Evolutionary conservation across 768 basidiomycete genomes (phyloP).

Genomic region (Amanita fuliginea): DNA sequence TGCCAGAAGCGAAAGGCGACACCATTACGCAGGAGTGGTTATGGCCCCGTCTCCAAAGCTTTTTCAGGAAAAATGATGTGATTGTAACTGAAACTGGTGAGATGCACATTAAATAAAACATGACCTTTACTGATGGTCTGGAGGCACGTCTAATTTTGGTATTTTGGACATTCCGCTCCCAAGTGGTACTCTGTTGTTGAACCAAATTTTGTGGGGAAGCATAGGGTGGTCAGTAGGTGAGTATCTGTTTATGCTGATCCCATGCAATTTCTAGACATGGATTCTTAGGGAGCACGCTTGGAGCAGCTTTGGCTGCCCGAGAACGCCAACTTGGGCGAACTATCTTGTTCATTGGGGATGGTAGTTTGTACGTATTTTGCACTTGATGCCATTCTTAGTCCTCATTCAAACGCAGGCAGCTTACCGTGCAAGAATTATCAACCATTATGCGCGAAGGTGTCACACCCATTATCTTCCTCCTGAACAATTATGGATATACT

Average conservation of each 20-base stretch:
- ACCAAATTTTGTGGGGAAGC: constrained; percentile 83
- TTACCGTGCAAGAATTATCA: constrained; percentile 75
- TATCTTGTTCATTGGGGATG: constrained; percentile 81
- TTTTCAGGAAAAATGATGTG: constrained; percentile 65
- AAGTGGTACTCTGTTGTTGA: constrained; percentile 48
- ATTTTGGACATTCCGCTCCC: constrained; percentile 76
- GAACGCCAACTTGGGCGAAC: constrained; percentile 54
- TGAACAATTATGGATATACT: constrained; percentile 78
- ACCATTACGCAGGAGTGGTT: constrained; percentile 71
- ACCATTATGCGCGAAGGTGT: constrained; percentile 69
- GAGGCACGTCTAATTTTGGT: constrained; percentile 76
- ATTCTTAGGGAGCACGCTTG: constrained; percentile 46
- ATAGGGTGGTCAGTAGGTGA: constrained; percentile 84
- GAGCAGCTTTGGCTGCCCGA: constrained; percentile 70
- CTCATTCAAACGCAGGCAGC: constrained; percentile 34
- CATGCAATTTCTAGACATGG: not conserved
- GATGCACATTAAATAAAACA: not conserved
- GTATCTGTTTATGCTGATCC: constrained; percentile 6
- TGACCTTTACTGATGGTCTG: not conserved
- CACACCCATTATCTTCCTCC: constrained; percentile 74
- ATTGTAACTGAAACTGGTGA: constrained; percentile 81
- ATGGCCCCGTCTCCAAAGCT: constrained; percentile 70
- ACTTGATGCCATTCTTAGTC: constrained; percentile 6
- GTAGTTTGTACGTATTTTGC: constrained; percentile 47
- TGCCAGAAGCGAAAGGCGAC: constrained; percentile 33